Evolutionary conservation across 176 grass and related monocot species (phyloP).

Genomic region (Phragmites australis): DNA sequence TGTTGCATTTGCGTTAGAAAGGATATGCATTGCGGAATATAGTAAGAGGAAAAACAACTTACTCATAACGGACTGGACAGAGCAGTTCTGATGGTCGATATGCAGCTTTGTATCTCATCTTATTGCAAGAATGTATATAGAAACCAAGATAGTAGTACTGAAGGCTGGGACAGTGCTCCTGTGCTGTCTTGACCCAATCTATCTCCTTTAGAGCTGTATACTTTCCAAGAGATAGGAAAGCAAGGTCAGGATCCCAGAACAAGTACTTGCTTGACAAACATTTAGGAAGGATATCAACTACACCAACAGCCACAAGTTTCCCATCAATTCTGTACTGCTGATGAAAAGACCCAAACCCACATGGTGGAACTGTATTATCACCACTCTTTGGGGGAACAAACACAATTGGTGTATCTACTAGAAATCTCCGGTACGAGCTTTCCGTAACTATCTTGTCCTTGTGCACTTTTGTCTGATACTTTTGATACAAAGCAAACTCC

Average conservation of each 20-base stretch:
- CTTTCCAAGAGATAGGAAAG: conserved; percentile 93
- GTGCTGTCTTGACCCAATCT: conserved; percentile 80
- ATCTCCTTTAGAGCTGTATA: conserved; percentile 90
- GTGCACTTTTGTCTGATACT: conserved; percentile 87
- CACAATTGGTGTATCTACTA: conserved; percentile 81
- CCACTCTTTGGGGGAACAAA: conserved; percentile 60
- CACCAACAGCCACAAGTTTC: conserved; percentile 94
- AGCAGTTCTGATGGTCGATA: conserved; percentile 96
- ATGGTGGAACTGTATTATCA: conserved; percentile 62
- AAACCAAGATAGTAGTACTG: conserved; percentile 98
- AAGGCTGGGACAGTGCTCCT: conserved; percentile 58
- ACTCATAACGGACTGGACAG: conserved; percentile 88
- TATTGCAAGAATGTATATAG: conserved; percentile 95
- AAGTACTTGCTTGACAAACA: conserved; percentile 99
- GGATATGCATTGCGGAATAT: neutral
- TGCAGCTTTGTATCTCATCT: conserved; percentile 98
- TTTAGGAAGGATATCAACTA: conserved; percentile 90
- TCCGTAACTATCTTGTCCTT: conserved; percentile 76
- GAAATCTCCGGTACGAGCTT: conserved; percentile 78
- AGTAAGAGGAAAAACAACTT: conserved; percentile 28
- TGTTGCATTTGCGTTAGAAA: conserved; percentile 8
- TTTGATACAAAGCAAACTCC: conserved; percentile 80
- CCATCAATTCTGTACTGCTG: conserved; percentile 96
- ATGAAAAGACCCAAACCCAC: conserved; percentile 95
- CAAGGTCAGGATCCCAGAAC: conserved; percentile 97